A percentile compares a stretch with the other conserved stretches of the same genome.
Evolutionary conservation across 2,329 filamentous ascomycete species (phyloP).

Genomic region (Cladobotryum mycophilum): DNA sequence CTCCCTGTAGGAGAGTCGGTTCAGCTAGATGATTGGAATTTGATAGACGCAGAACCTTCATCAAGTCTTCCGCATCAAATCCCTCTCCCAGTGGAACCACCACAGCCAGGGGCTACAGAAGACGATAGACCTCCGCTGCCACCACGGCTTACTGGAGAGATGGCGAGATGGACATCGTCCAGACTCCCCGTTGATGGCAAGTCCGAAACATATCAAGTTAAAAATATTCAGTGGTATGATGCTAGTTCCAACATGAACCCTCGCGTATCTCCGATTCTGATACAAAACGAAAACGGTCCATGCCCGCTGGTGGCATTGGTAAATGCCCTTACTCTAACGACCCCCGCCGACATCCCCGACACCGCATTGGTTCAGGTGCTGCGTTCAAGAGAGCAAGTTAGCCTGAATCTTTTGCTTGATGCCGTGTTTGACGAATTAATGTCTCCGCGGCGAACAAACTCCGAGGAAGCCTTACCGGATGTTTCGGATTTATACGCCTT

Average conservation of each 20-base stretch:
- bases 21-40: slow-evolving; percentile 42
- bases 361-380: slow-evolving; percentile 74
- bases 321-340: slow-evolving; percentile 83
- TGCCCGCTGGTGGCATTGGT: slow-evolving; percentile 90
- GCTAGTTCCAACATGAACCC: slow-evolving; percentile 51
- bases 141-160: slow-evolving; percentile 25
- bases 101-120: not conserved
- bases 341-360: slow-evolving; percentile 53
- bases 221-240: slow-evolving; percentile 83
- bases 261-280: slow-evolving; percentile 75
- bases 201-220: slow-evolving; percentile 83
- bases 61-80: slow-evolving; percentile 12
- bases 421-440: slow-evolving; percentile 92
- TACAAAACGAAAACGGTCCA: slow-evolving; percentile 91
- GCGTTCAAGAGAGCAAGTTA: slow-evolving; percentile 77
- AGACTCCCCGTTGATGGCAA: slow-evolving; percentile 40
- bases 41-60: slow-evolving; percentile 40
- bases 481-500: slow-evolving; percentile 84
- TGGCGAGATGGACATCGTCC: slow-evolving; percentile 32
- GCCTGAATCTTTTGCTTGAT: slow-evolving; percentile 75
- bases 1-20: slow-evolving; percentile 14
- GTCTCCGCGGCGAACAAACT: slow-evolving; percentile 61
- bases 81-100: slow-evolving; percentile 10
- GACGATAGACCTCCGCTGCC: slow-evolving; percentile 32
- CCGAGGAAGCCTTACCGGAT: slow-evolving; percentile 66